These are phyloP conservation scores for Actinomucor elegans DNA, from an alignment of 371 early-diverging fungal species.

Conservation along the genomic window DNA sequence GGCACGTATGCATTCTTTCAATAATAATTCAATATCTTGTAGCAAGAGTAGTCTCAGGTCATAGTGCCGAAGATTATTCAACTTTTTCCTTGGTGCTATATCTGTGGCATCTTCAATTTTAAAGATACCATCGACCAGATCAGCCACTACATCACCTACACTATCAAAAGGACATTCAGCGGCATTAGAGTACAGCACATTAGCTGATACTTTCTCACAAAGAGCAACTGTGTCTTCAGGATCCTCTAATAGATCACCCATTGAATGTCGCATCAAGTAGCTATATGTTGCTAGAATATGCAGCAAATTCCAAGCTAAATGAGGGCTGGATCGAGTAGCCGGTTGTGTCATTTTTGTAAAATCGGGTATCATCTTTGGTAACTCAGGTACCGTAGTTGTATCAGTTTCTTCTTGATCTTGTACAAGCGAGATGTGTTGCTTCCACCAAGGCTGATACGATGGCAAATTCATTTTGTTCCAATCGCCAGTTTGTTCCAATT, in stretches of 20 bases:
- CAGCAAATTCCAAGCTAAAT: slow-evolving; percentile 28
- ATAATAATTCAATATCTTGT: slow-evolving; percentile 14
- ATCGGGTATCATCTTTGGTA: slow-evolving; percentile 13
- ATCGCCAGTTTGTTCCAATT: neutral
- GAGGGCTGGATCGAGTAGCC: slow-evolving; percentile 13
- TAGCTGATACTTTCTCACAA: slow-evolving; percentile 10
- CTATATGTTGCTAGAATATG: slow-evolving; percentile 32
- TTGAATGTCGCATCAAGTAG: slow-evolving; percentile 36
- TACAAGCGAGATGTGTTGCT: neutral
- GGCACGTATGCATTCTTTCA: slow-evolving; percentile 16
- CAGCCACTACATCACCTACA: slow-evolving; percentile 18
- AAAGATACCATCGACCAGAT: slow-evolving; percentile 19
- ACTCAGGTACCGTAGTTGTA: neutral
- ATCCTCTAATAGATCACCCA: slow-evolving; percentile 35
- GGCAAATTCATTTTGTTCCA: slow-evolving; percentile 16
- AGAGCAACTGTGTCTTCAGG: slow-evolving; percentile 8
- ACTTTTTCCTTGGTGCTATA: neutral
- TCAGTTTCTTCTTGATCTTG: slow-evolving; percentile 7
- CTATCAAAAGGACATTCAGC: slow-evolving; percentile 16
- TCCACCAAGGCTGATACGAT: slow-evolving; percentile 46
- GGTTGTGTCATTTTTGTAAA: slow-evolving; percentile 19
- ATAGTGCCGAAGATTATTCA: slow-evolving; percentile 1
- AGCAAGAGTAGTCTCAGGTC: slow-evolving; percentile 21
- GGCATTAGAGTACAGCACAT: slow-evolving; percentile 22
- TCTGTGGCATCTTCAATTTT: slow-evolving; percentile 3